Percentiles rank a stretch among this genome's conserved stretches.
Evolutionary conservation across 352 stramenopile genomes (phyloP).

Genomic region (Phytopythium boreale): DNA sequence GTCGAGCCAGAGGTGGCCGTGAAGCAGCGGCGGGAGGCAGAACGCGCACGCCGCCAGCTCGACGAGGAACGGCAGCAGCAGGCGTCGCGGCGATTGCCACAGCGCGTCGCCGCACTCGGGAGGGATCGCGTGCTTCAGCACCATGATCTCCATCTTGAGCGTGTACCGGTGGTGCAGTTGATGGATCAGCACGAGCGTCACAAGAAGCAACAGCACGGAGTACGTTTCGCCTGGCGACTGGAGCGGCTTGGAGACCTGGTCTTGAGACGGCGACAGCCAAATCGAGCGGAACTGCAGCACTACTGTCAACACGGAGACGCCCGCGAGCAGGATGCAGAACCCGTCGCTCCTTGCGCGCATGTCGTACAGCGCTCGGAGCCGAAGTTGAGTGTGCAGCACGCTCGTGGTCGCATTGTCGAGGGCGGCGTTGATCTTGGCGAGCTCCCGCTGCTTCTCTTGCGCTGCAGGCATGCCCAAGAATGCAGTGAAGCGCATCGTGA

Average conservation of each 20-base stretch:
- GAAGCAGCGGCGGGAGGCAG: constrained; percentile 50
- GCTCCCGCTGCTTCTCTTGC: constrained; percentile 1
- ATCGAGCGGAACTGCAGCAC: constrained; percentile 59
- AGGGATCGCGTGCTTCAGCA: constrained; percentile 46
- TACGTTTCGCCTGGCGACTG: constrained; percentile 55
- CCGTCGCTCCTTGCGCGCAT: constrained; percentile 27
- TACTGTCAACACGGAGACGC: constrained; percentile 34
- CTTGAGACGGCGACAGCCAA: constrained; percentile 33
- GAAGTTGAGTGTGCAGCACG: constrained; percentile 21
- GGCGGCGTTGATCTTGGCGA: constrained; percentile 18
- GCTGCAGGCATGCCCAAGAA: constrained; percentile 22
- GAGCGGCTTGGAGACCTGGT: constrained; percentile 15
- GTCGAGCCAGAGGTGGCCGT: constrained; percentile 35
- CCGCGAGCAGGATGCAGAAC: constrained; percentile 30
- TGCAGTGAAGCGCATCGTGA: constrained; percentile 30
- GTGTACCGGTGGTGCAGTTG: constrained; percentile 47
- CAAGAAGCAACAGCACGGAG: constrained; percentile 31
- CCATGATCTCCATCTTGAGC: constrained; percentile 53
- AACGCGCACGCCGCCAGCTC: constrained; percentile 39
- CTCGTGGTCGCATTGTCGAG: constrained; percentile 17
- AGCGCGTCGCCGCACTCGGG: constrained; percentile 12
- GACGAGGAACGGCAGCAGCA: constrained; percentile 40
- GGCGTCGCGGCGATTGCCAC: constrained; percentile 14
- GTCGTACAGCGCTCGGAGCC: constrained; percentile 28
- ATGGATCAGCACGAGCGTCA: constrained; percentile 37